Percentiles rank a stretch among this genome's conserved stretches.
Evolutionary conservation across 805 yeast species (phyloP).

Genomic region (Wickerhamiella kurtzmanii): DNA sequence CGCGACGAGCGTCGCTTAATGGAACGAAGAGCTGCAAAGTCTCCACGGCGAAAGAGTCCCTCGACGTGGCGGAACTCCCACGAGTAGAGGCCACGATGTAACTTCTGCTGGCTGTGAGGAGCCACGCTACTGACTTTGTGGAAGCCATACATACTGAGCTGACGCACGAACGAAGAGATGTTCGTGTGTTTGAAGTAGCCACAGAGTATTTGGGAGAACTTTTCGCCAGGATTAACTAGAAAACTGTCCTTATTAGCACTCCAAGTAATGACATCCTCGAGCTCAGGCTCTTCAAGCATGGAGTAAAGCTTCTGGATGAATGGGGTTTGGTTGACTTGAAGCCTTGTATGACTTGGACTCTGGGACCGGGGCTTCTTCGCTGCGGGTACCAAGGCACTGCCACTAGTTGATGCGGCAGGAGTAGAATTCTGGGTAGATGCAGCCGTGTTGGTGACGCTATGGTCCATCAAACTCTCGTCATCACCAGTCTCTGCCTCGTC

Average conservation of each 20-base stretch:
- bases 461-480: slow-evolving; percentile 48
- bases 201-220: slow-evolving; percentile 61
- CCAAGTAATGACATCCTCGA: slow-evolving; percentile 82
- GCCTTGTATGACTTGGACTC: background rate
- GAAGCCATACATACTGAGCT: slow-evolving; percentile 91
- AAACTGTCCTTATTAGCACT: slow-evolving; percentile 56
- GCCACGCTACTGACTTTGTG: slow-evolving; percentile 41
- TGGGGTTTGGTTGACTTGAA: slow-evolving; percentile 36
- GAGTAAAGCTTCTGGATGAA: slow-evolving; percentile 81
- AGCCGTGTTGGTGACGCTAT: slow-evolving; percentile 57
- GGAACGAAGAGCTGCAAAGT: slow-evolving; percentile 51
- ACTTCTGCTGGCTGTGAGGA: slow-evolving; percentile 1
- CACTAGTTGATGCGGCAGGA: background rate
- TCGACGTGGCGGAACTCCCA: slow-evolving; percentile 91
- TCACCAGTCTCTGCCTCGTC: slow-evolving; percentile 93
- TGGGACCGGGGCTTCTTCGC: background rate
- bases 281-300: slow-evolving; percentile 68
- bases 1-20: slow-evolving; percentile 67
- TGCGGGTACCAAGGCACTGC: background rate
- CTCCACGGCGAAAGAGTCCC: slow-evolving; percentile 68
- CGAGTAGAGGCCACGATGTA: slow-evolving; percentile 9
- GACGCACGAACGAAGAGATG: slow-evolving; percentile 85
- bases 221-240: slow-evolving; percentile 71
- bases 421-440: background rate
- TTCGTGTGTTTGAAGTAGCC: slow-evolving; percentile 85